These are phyloP conservation scores for Cladophialophora carrionii DNA, from an alignment of 2,329 filamentous ascomycete species.

Conservation along the genomic window DNA sequence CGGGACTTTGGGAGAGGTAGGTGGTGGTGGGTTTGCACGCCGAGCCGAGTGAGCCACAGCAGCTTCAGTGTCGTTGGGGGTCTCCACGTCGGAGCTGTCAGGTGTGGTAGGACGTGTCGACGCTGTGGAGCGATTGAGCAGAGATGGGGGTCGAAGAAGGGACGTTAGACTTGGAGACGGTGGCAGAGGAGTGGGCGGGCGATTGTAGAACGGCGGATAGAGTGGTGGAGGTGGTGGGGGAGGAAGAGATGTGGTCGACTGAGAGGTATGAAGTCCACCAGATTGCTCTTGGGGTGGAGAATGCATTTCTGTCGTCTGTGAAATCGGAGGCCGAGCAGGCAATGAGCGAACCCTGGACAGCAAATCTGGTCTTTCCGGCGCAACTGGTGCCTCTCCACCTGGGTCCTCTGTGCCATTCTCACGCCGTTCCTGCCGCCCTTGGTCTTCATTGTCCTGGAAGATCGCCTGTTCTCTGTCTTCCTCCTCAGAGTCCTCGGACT, in stretches of 20 bases:
- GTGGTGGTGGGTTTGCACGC: conserved; percentile 69
- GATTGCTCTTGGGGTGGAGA: conserved; percentile 3
- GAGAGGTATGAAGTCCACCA: conserved; percentile 28
- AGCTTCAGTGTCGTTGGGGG: conserved; percentile 61
- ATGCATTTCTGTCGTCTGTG: conserved; percentile 5
- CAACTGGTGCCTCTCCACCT: conserved; percentile 16
- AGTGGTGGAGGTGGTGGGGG: conserved; percentile 53
- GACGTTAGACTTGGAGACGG: conserved; percentile 92
- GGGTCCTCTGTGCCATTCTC: conserved; percentile 17
- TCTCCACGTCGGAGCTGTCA: conserved; percentile 85
- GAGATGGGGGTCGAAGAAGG: conserved; percentile 72
- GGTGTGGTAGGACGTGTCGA: conserved; percentile 92
- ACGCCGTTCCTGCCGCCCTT: conserved; percentile 35
- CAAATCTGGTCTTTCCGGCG: conserved; percentile 20
- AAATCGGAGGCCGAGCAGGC: conserved; percentile 24
- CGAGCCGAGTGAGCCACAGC: conserved; percentile 64
- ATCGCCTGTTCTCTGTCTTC: conserved; percentile 11
- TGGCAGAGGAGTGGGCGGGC: conserved; percentile 90
- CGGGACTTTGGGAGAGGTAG: conserved; percentile 89
- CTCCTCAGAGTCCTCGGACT: conserved; percentile 38
- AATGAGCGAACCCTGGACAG: conserved; percentile 30
- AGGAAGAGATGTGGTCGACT: conserved; percentile 40
- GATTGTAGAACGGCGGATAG: conserved; percentile 93
- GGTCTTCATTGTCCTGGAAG: conserved; percentile 12
- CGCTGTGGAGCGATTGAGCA: conserved; percentile 50